These are phyloP conservation scores for Tylopilus vinaceipallidus DNA, from an alignment of 768 basidiomycete genomes.

Conservation along the genomic window DNA sequence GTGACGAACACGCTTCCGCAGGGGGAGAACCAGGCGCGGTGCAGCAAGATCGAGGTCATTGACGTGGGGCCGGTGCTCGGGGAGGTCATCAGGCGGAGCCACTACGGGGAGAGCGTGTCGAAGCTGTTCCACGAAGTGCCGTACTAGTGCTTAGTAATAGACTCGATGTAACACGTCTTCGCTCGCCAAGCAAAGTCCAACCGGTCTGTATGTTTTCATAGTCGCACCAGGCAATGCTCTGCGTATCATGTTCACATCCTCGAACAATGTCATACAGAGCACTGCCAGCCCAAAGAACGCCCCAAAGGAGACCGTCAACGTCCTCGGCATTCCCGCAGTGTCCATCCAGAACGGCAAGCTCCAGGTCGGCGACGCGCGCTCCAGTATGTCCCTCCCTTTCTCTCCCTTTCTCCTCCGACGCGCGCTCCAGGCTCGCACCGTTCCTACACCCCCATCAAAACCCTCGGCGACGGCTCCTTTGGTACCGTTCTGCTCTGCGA, in stretches of 20 bases:
- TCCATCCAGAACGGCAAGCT: conserved; percentile 67
- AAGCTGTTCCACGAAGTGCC: conserved; percentile 89
- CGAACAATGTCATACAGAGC: conserved; percentile 31
- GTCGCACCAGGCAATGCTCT: conserved; percentile 32
- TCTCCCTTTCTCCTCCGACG: neutral
- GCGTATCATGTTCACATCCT: conserved; percentile 33
- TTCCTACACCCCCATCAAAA: conserved; percentile 93
- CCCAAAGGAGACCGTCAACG: conserved; percentile 59
- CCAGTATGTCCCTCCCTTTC: conserved; percentile 49
- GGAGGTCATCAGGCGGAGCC: conserved; percentile 92
- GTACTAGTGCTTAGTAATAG: conserved; percentile 49
- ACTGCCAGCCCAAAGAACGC: conserved; percentile 22
- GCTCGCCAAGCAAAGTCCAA: neutral
- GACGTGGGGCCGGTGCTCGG: conserved; percentile 94
- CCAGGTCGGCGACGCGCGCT: conserved; percentile 68
- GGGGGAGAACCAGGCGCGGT: conserved; percentile 63
- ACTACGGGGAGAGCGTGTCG: conserved; percentile 94
- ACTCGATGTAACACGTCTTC: neutral
- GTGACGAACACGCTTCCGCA: conserved; percentile 99
- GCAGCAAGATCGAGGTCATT: conserved; percentile 86
- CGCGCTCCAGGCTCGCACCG: conserved; percentile 68
- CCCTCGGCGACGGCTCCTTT: conserved; percentile 96
- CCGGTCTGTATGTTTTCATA: conserved; percentile 20
- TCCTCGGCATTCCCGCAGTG: conserved; percentile 75
- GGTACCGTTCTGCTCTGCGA: conserved; percentile 99